Conservation (phyloP, 83 land plant species). For the Thuja plicata region DNA sequence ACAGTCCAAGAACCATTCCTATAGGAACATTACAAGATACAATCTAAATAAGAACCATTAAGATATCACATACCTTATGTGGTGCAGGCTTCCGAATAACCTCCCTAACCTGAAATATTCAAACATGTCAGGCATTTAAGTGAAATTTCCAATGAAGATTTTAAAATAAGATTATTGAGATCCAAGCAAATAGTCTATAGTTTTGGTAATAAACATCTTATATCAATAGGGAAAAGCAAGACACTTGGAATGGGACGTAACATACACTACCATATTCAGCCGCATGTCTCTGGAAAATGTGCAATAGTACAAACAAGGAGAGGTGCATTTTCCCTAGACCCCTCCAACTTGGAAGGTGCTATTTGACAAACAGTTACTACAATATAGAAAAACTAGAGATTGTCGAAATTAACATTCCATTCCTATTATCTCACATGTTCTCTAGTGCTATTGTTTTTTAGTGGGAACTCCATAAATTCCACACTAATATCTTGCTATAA, state of each 20-base stretch:
- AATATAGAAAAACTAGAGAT: too few species aligned
- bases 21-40: not conserved
- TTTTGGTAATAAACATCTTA: not conserved
- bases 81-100: constrained; percentile 26
- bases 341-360: too few species aligned
- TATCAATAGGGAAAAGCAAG: not conserved
- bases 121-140: not conserved
- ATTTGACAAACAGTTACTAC: too few species aligned
- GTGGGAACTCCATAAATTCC: not conserved
- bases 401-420: too few species aligned
- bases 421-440: not conserved
- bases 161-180: not conserved
- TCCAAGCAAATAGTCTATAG: not conserved
- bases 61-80: constrained; percentile 21
- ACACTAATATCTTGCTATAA: not conserved
- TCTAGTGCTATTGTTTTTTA: not conserved
- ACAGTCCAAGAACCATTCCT: not conserved
- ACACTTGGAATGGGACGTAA: not conserved
- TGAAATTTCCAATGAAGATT: not conserved
- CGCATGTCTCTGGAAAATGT: not conserved
- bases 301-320: not conserved
- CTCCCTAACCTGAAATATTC: constrained; percentile 20
- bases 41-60: not conserved
- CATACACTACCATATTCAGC: not conserved
- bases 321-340: not conserved